These are phyloP conservation scores for Cajanus cajan DNA, from an alignment of 306 rosid genomes.

Conservation along the genomic window DNA sequence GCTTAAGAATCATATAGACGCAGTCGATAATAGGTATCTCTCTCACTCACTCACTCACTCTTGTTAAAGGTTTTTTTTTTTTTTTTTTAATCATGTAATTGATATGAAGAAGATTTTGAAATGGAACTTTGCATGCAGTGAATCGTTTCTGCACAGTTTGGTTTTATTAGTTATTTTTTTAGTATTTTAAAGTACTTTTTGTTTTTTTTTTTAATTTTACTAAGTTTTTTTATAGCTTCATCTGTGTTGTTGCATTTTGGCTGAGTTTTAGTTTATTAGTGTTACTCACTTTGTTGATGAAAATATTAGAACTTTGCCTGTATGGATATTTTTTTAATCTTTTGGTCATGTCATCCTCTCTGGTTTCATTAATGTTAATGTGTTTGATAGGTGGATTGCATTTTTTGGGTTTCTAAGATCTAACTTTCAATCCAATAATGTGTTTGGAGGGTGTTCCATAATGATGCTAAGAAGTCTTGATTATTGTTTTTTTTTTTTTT, in stretches of 20 bases:
- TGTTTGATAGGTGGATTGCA: background rate
- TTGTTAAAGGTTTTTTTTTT: no score
- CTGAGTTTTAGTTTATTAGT: background rate
- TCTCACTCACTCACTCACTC: background rate
- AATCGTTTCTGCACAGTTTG: background rate
- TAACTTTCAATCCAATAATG: background rate
- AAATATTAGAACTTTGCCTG: background rate
- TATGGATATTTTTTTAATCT: background rate
- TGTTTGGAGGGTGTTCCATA: background rate
- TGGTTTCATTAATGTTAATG: background rate
- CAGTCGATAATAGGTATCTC: background rate
- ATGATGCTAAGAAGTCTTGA: background rate
- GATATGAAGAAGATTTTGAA: background rate
- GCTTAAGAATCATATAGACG: background rate
- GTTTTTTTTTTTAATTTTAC: background rate
- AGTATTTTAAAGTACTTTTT: background rate
- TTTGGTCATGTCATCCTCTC: background rate
- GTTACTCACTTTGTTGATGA: background rate
- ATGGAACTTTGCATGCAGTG: background rate
- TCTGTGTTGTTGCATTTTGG: background rate
- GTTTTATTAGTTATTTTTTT: background rate
- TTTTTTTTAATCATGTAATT: no score
- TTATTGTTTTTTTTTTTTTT: background rate
- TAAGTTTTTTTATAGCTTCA: background rate
- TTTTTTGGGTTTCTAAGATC: background rate